Conservation (phyloP, 257 asterid genomes). For the Solanum lignicaule region DNA sequence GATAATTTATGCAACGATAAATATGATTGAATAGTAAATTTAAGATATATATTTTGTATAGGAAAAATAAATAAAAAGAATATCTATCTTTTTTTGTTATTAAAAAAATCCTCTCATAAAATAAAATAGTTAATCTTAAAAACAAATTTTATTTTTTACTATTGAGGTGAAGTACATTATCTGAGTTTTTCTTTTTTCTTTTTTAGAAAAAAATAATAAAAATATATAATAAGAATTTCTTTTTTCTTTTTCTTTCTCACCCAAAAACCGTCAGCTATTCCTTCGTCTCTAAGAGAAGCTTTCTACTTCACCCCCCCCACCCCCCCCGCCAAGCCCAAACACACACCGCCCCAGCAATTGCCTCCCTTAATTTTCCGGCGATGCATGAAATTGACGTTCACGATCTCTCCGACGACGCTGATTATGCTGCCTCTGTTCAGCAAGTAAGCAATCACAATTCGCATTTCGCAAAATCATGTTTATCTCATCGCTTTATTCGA, state of each 20-base stretch:
- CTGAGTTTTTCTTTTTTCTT: too few species aligned
- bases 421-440: constrained; percentile 5
- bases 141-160: too few species aligned
- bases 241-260: background rate
- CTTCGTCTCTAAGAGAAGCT: constrained; percentile 1
- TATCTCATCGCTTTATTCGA: background rate
- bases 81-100: too few species aligned
- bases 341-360: background rate
- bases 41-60: too few species aligned
- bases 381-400: constrained; percentile 1
- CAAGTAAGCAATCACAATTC: background rate
- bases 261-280: background rate
- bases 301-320: background rate
- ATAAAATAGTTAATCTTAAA: too few species aligned
- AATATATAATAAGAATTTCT: background rate
- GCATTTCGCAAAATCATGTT: background rate
- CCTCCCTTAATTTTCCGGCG: background rate
- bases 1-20: background rate
- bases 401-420: constrained; percentile 2
- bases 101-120: background rate
- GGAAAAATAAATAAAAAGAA: too few species aligned
- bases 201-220: background rate
- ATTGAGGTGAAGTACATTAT: background rate
- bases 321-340: background rate
- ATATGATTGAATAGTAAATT: too few species aligned